phyloP scores from a whole-genome alignment of 495 filamentous ascomycete genomes.

The Hypoxylon fuscum region DNA sequence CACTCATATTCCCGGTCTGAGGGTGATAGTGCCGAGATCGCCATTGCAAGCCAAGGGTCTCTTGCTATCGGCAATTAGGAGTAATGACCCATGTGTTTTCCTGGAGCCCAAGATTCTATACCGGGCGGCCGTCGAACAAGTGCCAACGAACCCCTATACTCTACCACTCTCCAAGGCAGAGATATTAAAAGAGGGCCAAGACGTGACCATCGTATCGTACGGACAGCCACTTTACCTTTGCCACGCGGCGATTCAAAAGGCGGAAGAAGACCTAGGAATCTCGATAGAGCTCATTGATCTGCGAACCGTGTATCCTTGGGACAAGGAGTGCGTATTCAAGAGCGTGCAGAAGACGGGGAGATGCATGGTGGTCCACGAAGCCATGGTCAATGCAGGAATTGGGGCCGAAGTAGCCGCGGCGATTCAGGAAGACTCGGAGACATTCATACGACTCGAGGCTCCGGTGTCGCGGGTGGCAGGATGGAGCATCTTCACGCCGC shows the following conservation, averaged over 20 bases:
- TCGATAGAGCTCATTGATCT: conserved; percentile 90
- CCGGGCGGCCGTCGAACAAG: conserved; percentile 93
- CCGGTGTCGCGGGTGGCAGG: conserved; percentile 91
- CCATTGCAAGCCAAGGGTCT: conserved; percentile 94
- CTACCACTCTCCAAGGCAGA: conserved; percentile 91
- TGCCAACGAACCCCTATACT: conserved; percentile 82
- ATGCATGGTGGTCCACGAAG: conserved; percentile 93
- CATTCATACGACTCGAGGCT: conserved; percentile 90
- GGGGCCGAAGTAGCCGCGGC: conserved; percentile 94
- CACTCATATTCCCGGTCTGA: conserved; percentile 88
- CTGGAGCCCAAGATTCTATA: conserved; percentile 98
- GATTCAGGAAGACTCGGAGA: conserved; percentile 81
- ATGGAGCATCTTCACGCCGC: conserved; percentile 86
- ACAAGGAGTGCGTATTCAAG: conserved; percentile 80
- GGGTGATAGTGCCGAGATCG: conserved; percentile 89
- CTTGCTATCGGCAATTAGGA: conserved; percentile 79
- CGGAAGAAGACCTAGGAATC: conserved; percentile 82
- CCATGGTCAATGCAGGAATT: conserved; percentile 93
- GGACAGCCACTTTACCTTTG: conserved; percentile 93
- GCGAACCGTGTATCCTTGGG: conserved; percentile 94
- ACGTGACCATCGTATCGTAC: conserved; percentile 90
- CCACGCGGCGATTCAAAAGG: conserved; percentile 77
- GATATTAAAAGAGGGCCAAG: conserved; percentile 80
- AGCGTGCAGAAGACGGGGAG: conserved; percentile 92
- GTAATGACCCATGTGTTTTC: conserved; percentile 91